These are phyloP conservation scores for Gonapodya prolifera DNA, from an alignment of 192 early-diverging fungal genomes.

Conservation along the genomic window DNA sequence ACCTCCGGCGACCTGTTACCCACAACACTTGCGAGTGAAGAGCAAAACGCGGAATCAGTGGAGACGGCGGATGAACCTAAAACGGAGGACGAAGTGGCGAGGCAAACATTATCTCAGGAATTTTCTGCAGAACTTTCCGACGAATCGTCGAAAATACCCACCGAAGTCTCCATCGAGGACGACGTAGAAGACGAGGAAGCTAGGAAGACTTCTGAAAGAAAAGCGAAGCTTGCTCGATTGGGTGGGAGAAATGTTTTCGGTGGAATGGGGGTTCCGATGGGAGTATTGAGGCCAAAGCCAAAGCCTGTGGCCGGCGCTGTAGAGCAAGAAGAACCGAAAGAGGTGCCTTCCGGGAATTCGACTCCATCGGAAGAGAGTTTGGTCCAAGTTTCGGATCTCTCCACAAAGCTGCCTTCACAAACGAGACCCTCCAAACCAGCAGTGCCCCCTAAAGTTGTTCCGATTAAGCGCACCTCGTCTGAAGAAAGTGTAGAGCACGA, in stretches of 20 bases:
- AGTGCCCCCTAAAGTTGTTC: neutral
- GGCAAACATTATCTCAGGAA: too few relatives aligned
- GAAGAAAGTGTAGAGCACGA: neutral
- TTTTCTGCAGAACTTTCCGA: too few relatives aligned
- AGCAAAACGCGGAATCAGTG: too few relatives aligned
- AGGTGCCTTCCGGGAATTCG: too few relatives aligned
- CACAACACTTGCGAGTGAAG: too few relatives aligned
- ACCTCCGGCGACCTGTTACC: too few relatives aligned
- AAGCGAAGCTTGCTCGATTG: neutral
- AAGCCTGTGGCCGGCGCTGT: neutral
- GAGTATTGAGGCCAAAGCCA: neutral
- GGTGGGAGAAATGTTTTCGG: neutral
- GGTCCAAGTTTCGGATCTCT: neutral
- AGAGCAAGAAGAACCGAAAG: neutral
- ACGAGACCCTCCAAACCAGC: neutral
- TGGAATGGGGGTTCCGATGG: neutral
- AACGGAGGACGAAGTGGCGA: too few relatives aligned
- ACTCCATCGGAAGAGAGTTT: neutral
- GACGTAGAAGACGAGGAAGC: neutral
- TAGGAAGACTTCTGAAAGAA: neutral
- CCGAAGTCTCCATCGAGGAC: neutral
- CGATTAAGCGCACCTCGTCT: neutral
- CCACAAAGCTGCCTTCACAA: neutral
- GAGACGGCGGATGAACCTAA: too few relatives aligned
- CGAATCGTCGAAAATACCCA: too few relatives aligned